Evolutionary conservation across 129 eudicot genomes (phyloP).

Genomic region (Flaveria robusta): DNA sequence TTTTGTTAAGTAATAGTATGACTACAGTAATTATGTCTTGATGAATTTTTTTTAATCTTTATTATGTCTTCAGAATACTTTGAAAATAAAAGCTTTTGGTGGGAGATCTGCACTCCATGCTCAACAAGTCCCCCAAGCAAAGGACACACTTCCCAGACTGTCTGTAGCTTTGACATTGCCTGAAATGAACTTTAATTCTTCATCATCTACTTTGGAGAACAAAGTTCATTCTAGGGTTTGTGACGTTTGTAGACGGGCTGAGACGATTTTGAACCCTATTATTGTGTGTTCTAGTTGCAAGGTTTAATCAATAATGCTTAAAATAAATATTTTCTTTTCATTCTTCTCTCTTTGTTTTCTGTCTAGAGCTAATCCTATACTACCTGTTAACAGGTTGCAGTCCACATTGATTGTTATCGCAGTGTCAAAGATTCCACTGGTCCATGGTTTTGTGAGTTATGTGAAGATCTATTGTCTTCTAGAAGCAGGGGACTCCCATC

Average conservation of each 20-base stretch:
- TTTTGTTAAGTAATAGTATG: neutral
- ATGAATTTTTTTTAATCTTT: neutral
- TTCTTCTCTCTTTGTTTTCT: neutral
- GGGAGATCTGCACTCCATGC: constrained; percentile 50
- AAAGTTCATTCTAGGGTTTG: constrained; percentile 65
- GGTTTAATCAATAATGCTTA: constrained; percentile 44
- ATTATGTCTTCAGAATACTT: constrained; percentile 36
- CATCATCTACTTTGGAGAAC: constrained; percentile 44
- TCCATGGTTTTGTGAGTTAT: constrained; percentile 95
- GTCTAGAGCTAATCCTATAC: constrained; percentile 7
- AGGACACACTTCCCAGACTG: constrained; percentile 59
- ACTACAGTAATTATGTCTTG: neutral
- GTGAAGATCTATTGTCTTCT: constrained; percentile 74
- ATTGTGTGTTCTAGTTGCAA: constrained; percentile 91
- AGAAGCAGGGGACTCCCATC: constrained; percentile 48
- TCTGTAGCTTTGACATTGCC: constrained; percentile 50
- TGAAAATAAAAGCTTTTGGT: constrained; percentile 52
- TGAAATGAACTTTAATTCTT: constrained; percentile 53
- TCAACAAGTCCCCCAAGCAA: constrained; percentile 55
- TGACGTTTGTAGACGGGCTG: constrained; percentile 83
- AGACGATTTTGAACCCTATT: constrained; percentile 72
- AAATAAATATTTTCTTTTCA: neutral
- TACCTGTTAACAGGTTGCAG: constrained; percentile 67
- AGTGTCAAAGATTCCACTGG: constrained; percentile 80
- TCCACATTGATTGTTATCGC: constrained; percentile 89